Base-by-base conservation (phyloP, 2,329 filamentous ascomycete genomes). In the Capronia coronata region DNA sequence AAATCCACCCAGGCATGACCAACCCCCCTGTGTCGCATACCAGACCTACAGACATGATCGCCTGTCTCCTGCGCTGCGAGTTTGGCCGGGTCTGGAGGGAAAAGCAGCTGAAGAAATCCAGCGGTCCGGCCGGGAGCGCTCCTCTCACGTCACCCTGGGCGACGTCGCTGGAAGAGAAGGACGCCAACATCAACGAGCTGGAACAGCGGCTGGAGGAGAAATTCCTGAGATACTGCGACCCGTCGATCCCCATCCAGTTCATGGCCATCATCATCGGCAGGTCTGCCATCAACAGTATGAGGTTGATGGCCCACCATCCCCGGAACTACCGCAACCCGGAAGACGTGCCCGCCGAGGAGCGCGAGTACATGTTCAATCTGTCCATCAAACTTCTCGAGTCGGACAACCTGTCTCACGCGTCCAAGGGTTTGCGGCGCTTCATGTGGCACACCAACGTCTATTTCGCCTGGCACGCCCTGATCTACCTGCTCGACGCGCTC, bases 41-140 rank as follows among this genome's bases (percentile, higher is more conserved):
- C 83, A 59, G 71, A 73, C 70, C 68, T 25, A 79, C 78, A 0
- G 78, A 82, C 35, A 9, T 69, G 80, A 54, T 74, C 77, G 2
- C 77, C 75, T 3, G 80, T 82, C 60, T 78, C 80, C 51, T 78
- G 81, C 60, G 80, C 76, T 1, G 77, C 75, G 38, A 79, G 82
- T 53, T 76, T 75, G 8, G 77, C 74, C 1, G 80, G 82, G 45
- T 64, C 72, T 10, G 71, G 77, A 48, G 49, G 44, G 48, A 58
- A 29, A 58, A 56, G 46, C 30, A 49, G 18, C 11, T 18, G 13
- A 18, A 54, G 34, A 54, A 51, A 22, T 42, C 46, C 29, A 45
- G 2, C 23, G 27, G 53, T 5, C 32, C 38, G 7, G 14, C 51
- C 10, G 50, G 53, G 40, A 46, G 51, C 18, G 52, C 41, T 52